phyloP scores from a whole-genome alignment of 148 eudicot species.

The Fallopia convolvulus region DNA sequence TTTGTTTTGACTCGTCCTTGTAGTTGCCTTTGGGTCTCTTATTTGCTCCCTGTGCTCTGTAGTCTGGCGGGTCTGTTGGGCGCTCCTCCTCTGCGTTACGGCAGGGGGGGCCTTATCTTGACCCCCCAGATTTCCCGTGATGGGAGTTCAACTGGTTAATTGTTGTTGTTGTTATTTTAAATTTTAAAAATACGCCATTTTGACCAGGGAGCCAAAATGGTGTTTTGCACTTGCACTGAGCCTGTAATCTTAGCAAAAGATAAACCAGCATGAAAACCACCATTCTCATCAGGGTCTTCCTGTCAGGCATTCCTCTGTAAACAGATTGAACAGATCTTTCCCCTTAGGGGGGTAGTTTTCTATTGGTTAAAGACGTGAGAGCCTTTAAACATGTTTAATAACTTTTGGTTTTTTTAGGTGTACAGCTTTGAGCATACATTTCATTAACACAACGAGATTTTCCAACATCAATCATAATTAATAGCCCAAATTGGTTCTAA shows the following conservation, averaged over 20 bases:
- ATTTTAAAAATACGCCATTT: background rate
- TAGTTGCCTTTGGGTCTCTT: too few relatives aligned
- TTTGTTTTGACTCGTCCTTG: too few relatives aligned
- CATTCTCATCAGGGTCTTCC: background rate
- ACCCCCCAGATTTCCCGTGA: too few relatives aligned
- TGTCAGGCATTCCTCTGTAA: background rate
- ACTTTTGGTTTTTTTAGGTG: background rate
- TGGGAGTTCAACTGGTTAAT: too few relatives aligned
- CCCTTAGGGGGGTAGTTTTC: background rate
- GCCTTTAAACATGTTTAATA: background rate
- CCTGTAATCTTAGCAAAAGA: background rate
- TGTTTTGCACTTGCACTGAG: background rate
- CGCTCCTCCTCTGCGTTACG: too few relatives aligned
- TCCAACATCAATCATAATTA: background rate
- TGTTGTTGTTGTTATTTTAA: too few relatives aligned
- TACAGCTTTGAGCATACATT: background rate
- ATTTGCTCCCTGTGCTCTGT: too few relatives aligned
- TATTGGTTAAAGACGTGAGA: background rate
- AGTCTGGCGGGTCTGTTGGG: too few relatives aligned
- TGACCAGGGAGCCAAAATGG: background rate
- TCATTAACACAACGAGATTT: background rate
- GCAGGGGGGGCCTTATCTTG: too few relatives aligned
- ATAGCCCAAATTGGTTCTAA: background rate
- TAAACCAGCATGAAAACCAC: background rate
- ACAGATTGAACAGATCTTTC: background rate